Conservation (phyloP, 2,329 filamentous ascomycete species). For the Colletotrichum sp. region DNA sequence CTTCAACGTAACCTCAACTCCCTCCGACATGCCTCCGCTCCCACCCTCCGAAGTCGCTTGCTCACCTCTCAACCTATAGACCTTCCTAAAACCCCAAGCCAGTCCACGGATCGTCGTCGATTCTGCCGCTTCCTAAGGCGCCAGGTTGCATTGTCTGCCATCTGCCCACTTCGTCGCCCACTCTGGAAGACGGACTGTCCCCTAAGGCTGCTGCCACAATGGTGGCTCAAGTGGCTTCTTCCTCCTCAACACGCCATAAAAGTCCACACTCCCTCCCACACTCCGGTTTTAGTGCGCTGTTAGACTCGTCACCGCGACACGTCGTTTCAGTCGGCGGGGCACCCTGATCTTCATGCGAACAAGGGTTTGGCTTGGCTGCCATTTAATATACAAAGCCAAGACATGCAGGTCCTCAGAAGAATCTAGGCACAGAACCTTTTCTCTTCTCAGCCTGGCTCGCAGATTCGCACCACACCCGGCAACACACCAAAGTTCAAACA, state of each 20-base stretch:
- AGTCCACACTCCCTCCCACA: neutral
- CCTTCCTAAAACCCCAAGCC: neutral
- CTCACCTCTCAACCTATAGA: neutral
- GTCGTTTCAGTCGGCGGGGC: neutral
- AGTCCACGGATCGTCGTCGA: neutral
- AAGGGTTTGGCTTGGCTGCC: neutral
- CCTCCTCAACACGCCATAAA: neutral
- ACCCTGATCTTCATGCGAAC: conserved; percentile 5
- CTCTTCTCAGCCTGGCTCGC: neutral
- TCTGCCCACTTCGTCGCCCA: neutral
- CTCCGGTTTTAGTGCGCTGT: neutral
- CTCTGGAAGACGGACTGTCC: neutral
- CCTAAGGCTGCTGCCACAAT: neutral
- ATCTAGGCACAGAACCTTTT: neutral
- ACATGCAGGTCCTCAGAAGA: neutral
- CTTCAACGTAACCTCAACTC: neutral
- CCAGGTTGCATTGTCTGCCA: conserved; percentile 10
- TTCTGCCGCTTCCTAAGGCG: conserved; percentile 3
- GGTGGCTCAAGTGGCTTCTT: neutral
- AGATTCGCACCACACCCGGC: neutral
- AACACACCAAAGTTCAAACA: neutral
- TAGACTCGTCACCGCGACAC: neutral
- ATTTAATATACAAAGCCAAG: neutral
- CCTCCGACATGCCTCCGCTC: neutral
- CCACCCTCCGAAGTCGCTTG: neutral